phyloP scores from a whole-genome alignment of 2,329 filamentous ascomycete species.

The Sclerotinia subarctica region DNA sequence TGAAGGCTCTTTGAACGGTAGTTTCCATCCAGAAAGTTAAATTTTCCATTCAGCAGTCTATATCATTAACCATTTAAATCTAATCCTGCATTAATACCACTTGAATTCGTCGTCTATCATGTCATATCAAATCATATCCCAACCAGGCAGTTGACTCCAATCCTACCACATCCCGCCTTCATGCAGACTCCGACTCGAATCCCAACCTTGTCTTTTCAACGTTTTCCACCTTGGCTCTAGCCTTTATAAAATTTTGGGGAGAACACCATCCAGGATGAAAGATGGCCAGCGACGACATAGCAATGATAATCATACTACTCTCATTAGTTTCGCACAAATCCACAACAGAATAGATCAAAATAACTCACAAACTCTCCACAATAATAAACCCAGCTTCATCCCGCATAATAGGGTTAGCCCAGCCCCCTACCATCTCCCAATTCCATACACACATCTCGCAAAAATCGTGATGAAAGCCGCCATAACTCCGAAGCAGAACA shows the following conservation, averaged over 20 bases:
- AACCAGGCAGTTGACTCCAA: background rate
- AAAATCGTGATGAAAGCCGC: conserved; percentile 28
- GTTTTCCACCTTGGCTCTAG: background rate
- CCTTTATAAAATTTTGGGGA: conserved; percentile 9
- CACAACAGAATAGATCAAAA: too few relatives aligned
- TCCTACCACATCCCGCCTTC: background rate
- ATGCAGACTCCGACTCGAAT: background rate
- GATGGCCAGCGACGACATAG: conserved; percentile 46
- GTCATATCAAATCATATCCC: background rate
- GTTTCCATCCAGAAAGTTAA: too few relatives aligned
- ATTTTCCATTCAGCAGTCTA: background rate
- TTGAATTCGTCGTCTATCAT: background rate
- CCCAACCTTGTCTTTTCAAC: background rate
- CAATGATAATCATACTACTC: conserved; percentile 45
- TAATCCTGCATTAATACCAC: rapidly evolving
- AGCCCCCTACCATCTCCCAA: conserved; percentile 63
- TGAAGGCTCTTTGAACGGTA: too few relatives aligned
- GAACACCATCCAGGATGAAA: conserved; percentile 43
- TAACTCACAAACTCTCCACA: conserved; percentile 51
- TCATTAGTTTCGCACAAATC: background rate
- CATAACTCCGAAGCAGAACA: conserved; percentile 25
- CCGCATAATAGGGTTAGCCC: conserved; percentile 62
- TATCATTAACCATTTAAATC: background rate
- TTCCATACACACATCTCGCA: conserved; percentile 31
- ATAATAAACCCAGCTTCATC: conserved; percentile 58